phyloP scores from a whole-genome alignment of 2,329 filamentous ascomycete species.

The Calonectria leucothoes region DNA sequence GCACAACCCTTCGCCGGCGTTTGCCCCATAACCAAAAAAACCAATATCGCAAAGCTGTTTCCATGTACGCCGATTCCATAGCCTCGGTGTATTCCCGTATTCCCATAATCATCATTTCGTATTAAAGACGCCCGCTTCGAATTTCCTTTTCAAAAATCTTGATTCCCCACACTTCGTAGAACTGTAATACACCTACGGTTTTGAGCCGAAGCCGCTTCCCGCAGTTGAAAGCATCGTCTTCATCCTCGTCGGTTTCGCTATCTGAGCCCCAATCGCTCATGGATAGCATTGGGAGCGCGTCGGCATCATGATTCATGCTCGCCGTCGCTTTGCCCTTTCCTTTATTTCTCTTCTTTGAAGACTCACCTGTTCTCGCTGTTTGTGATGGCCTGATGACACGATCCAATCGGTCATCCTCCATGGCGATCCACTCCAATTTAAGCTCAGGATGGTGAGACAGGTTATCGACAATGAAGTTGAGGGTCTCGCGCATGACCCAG shows the following conservation, averaged over 20 bases:
- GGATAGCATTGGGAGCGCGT: conserved; percentile 44
- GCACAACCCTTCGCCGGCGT: background rate
- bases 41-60: background rate
- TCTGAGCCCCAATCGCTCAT: conserved; percentile 44
- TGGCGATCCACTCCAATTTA: conserved; percentile 69
- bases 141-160: conserved; percentile 71
- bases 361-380: conserved; percentile 41
- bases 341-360: conserved; percentile 47
- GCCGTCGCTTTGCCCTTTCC: conserved; percentile 47
- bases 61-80: conserved; percentile 6
- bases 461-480: conserved; percentile 69
- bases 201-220: conserved; percentile 49
- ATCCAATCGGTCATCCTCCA: conserved; percentile 63
- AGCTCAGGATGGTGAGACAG: conserved; percentile 65
- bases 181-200: conserved; percentile 51
- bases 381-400: conserved; percentile 58
- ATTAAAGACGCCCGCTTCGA: conserved; percentile 48
- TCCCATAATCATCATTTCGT: background rate
- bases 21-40: background rate
- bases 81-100: background rate
- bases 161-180: conserved; percentile 58
- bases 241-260: conserved; percentile 48
- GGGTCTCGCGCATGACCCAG: conserved; percentile 67
- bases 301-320: conserved; percentile 24
- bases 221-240: conserved; percentile 44